Evolutionary conservation across 1,284 basidiomycete species (phyloP).

Genomic region (Leccinum fuscescens): DNA sequence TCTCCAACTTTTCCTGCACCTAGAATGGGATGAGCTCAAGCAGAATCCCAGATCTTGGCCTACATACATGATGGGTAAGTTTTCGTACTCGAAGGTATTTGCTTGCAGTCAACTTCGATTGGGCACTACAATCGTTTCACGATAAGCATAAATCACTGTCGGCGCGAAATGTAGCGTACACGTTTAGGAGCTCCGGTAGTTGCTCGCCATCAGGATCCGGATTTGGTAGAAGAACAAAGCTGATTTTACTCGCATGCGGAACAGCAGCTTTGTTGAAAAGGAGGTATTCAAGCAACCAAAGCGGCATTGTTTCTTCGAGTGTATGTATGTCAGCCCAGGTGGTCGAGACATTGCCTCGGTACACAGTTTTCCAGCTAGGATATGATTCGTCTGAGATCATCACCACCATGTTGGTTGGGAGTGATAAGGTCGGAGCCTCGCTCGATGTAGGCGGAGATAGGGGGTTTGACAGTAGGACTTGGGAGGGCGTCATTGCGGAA

Average conservation of each 20-base stretch:
- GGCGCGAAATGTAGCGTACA: slow-evolving; percentile 6
- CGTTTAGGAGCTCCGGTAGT: slow-evolving; percentile 72
- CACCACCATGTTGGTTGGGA: slow-evolving; percentile 67
- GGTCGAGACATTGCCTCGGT: slow-evolving; percentile 68
- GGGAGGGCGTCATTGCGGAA: slow-evolving; percentile 50
- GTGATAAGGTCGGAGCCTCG: slow-evolving; percentile 70
- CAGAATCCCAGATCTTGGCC: neutral
- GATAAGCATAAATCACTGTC: slow-evolving; percentile 11
- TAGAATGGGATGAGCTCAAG: slow-evolving; percentile 31
- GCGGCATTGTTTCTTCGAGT: slow-evolving; percentile 79
- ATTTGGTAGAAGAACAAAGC: slow-evolving; percentile 76
- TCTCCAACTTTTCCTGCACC: slow-evolving; percentile 88
- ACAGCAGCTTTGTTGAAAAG: slow-evolving; percentile 63
- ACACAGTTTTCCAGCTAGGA: slow-evolving; percentile 78
- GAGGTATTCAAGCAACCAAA: slow-evolving; percentile 89
- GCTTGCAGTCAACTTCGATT: slow-evolving; percentile 86
- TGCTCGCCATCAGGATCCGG: slow-evolving; percentile 54
- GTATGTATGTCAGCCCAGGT: slow-evolving; percentile 62
- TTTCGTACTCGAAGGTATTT: slow-evolving; percentile 84
- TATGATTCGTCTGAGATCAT: slow-evolving; percentile 83
- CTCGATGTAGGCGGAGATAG: slow-evolving; percentile 68
- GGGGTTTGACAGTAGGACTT: slow-evolving; percentile 64
- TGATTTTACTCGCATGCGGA: slow-evolving; percentile 64
- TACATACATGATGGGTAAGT: slow-evolving; percentile 75
- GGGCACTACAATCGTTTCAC: slow-evolving; percentile 45